Evolutionary conservation across 2,329 filamentous ascomycete genomes (phyloP).

Genomic region (Colletotrichum gloeosporioides): DNA sequence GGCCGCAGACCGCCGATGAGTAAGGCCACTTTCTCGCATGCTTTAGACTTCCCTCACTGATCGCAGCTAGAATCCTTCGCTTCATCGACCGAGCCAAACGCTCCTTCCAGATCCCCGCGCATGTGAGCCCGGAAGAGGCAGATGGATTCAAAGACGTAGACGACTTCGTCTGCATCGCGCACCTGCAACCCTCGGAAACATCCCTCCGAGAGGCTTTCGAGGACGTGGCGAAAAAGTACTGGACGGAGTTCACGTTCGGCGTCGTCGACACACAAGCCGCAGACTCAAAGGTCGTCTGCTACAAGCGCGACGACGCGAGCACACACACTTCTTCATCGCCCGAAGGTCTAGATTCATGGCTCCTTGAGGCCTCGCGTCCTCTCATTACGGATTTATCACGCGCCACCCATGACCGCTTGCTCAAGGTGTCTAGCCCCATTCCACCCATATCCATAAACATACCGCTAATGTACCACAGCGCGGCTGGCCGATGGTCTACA

Average conservation of each 20-base stretch:
- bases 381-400: slow-evolving; percentile 37
- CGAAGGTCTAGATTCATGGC: slow-evolving; percentile 31
- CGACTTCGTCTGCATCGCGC: slow-evolving; percentile 36
- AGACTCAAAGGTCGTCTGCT: slow-evolving; percentile 31
- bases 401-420: slow-evolving; percentile 35
- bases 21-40: neutral
- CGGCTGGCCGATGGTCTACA: slow-evolving; percentile 41
- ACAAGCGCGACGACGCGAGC: slow-evolving; percentile 33
- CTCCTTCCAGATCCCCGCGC: slow-evolving; percentile 26
- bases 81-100: slow-evolving; percentile 30
- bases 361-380: slow-evolving; percentile 30
- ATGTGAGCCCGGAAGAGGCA: slow-evolving; percentile 24
- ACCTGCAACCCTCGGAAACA: slow-evolving; percentile 26
- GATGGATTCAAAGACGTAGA: slow-evolving; percentile 32
- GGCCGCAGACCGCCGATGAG: slow-evolving; percentile 3
- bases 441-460: neutral
- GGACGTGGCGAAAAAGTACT: slow-evolving; percentile 29
- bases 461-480: slow-evolving; percentile 22
- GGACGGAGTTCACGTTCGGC: slow-evolving; percentile 40
- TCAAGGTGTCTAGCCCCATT: slow-evolving; percentile 33
- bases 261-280: slow-evolving; percentile 22
- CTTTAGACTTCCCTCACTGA: neutral
- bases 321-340: slow-evolving; percentile 21
- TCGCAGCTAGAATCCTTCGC: slow-evolving; percentile 25
- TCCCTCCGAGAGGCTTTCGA: slow-evolving; percentile 25